Evolutionary conservation across 495 filamentous ascomycete genomes (phyloP).

Genomic region (Talaromyces liani): DNA sequence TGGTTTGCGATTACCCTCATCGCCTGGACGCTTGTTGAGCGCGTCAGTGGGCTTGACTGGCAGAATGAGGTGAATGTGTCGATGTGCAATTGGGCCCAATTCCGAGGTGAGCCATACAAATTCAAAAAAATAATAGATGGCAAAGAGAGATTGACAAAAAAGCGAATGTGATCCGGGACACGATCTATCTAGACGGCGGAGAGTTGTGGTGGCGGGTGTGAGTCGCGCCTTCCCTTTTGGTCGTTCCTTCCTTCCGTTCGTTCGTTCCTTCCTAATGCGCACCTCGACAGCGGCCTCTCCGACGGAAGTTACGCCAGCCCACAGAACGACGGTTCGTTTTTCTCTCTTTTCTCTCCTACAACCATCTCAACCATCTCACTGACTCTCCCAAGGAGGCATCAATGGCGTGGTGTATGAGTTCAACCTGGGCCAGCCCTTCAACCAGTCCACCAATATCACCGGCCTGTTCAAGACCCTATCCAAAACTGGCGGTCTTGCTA

Average conservation of each 20-base stretch:
- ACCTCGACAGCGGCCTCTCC: constrained; percentile 13
- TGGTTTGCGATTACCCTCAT: neutral
- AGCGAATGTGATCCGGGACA: constrained; percentile 59
- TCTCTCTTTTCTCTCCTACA: neutral
- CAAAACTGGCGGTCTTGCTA: constrained; percentile 34
- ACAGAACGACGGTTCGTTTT: constrained; percentile 9
- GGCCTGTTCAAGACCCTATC: constrained; percentile 37
- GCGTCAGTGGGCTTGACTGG: neutral
- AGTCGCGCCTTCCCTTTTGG: constrained; percentile 1
- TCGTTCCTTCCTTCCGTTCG: neutral
- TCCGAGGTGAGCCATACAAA: constrained; percentile 32
- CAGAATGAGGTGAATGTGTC: constrained; percentile 35
- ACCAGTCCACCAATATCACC: constrained; percentile 43
- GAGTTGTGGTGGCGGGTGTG: constrained; percentile 38
- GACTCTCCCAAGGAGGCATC: constrained; percentile 21
- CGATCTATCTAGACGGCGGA: constrained; percentile 64
- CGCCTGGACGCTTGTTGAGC: neutral
- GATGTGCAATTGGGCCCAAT: constrained; percentile 49
- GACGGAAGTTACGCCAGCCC: constrained; percentile 16
- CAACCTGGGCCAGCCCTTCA: constrained; percentile 53
- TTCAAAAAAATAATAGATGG: too few species aligned
- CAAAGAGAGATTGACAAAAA: neutral
- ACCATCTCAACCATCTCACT: neutral
- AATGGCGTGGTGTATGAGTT: constrained; percentile 43
- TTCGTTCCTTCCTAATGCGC: neutral